Percentiles rank a stretch among this genome's conserved stretches.
These are phyloP conservation scores for Ophiosphaerella korrae DNA, from an alignment of 2,329 filamentous ascomycete genomes.

Conservation along the genomic window DNA sequence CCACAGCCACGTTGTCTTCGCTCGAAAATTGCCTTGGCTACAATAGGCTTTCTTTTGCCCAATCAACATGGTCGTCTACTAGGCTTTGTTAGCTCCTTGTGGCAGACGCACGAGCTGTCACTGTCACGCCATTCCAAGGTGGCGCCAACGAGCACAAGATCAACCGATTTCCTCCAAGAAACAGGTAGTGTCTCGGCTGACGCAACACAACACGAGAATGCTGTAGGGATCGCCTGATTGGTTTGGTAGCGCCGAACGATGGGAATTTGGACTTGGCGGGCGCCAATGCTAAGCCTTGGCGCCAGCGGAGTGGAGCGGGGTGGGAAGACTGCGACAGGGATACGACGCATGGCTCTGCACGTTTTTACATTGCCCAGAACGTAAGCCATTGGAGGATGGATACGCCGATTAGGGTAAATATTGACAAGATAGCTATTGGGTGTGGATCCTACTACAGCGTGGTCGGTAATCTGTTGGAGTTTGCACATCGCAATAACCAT, in stretches of 20 bases:
- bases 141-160: not conserved
- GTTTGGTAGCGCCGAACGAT: constrained; percentile 18
- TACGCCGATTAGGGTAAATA: too few relatives aligned
- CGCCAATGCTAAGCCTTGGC: constrained; percentile 18
- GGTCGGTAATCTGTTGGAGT: too few relatives aligned
- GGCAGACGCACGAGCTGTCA: not conserved
- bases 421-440: too few relatives aligned
- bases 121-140: constrained; percentile 2
- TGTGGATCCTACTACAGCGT: too few relatives aligned
- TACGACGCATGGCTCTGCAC: too few relatives aligned
- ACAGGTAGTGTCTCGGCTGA: constrained; percentile 26
- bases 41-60: not conserved
- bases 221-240: not conserved
- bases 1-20: constrained; percentile 17
- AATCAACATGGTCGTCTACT: not conserved
- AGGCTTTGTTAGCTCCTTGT: not conserved
- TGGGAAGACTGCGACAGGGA: constrained; percentile 9
- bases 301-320: constrained; percentile 29
- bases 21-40: not conserved
- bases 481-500: too few relatives aligned
- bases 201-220: constrained; percentile 6
- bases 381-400: too few relatives aligned
- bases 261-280: constrained; percentile 16
- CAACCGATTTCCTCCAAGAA: not conserved
- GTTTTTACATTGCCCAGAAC: not conserved